phyloP scores from a whole-genome alignment of 176 grass and related monocot genomes.

The Tillandsia leiboldiana region DNA sequence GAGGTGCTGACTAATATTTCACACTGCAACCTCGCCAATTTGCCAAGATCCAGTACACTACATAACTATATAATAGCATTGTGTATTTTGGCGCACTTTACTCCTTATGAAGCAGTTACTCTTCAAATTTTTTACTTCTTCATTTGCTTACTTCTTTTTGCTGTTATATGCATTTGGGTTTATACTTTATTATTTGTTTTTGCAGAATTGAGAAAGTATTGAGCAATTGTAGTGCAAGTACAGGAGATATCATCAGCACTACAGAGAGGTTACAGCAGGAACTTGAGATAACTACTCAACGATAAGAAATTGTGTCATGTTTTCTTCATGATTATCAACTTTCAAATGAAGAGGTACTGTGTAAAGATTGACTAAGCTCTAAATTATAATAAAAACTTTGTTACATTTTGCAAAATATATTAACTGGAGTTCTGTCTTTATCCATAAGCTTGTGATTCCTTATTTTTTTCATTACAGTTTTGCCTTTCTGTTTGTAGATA shows the following conservation, averaged over 20 bases:
- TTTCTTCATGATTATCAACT: conserved; percentile 97
- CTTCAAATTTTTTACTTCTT: neutral
- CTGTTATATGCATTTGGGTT: conserved; percentile 2
- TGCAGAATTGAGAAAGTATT: conserved; percentile 79
- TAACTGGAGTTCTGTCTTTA: neutral
- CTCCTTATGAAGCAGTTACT: no score
- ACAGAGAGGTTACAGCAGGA: conserved; percentile 95
- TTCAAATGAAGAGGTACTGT: conserved; percentile 76
- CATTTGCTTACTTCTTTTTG: conserved; percentile 1
- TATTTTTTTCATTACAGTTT: conserved; percentile 6
- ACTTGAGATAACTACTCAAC: conserved; percentile 90
- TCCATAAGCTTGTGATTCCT: neutral
- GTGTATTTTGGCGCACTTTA: no score
- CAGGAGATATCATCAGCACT: conserved; percentile 93
- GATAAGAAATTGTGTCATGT: conserved; percentile 89
- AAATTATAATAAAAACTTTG: neutral
- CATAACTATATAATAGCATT: no score
- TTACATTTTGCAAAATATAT: neutral
- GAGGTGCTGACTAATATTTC: no score
- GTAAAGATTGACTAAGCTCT: neutral
- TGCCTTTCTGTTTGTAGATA: conserved; percentile 45
- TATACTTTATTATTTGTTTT: conserved; percentile 15
- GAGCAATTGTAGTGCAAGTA: conserved; percentile 77
- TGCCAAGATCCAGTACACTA: no score
- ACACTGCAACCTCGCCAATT: no score